A percentile compares a stretch with the other conserved stretches of the same genome.
Evolutionary conservation across 163 green algal genomes (phyloP).

Genomic region (Trebouxiophyceae sp.): DNA sequence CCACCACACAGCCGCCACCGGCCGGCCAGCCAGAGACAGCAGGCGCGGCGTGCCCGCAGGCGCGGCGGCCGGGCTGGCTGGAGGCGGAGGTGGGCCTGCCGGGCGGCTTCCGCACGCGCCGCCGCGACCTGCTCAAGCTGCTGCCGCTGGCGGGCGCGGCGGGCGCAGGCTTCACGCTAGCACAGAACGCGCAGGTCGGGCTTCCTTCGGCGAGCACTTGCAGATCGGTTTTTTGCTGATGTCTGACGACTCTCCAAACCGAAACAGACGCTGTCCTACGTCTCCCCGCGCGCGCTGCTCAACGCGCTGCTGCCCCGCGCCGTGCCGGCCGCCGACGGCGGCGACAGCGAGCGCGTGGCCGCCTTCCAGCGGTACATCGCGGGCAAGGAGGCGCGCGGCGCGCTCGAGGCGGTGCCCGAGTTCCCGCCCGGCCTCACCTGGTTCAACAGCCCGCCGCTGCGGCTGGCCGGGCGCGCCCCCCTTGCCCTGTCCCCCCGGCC

Average conservation of each 20-base stretch:
- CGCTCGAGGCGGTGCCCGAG: constrained; percentile 46
- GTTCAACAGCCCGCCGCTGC: constrained; percentile 60
- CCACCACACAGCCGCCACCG: too few species aligned
- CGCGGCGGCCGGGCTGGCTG: constrained; percentile 7
- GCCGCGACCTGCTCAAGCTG: constrained; percentile 45
- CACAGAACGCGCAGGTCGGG: constrained; percentile 28
- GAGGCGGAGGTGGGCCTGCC: constrained; percentile 32
- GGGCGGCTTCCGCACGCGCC: constrained; percentile 38
- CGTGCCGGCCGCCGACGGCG: background rate
- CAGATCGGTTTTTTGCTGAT: background rate
- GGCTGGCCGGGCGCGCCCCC: constrained; percentile 20
- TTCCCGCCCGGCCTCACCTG: constrained; percentile 53
- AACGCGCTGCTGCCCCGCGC: constrained; percentile 42
- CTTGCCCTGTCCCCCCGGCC: background rate
- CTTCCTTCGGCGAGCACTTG: background rate
- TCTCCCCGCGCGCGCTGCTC: constrained; percentile 47
- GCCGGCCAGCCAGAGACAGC: too few species aligned
- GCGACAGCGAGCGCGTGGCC: constrained; percentile 23
- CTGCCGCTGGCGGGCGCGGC: constrained; percentile 19
- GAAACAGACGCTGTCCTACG: constrained; percentile 50
- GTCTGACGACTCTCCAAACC: background rate
- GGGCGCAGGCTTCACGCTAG: constrained; percentile 27
- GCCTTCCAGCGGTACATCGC: constrained; percentile 64
- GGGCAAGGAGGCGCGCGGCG: constrained; percentile 50
- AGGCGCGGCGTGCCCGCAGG: too few species aligned